A percentile compares a stretch with the other conserved stretches of the same genome.
Conservation (phyloP, 2,329 filamentous ascomycete genomes). For the Fusarium transvaalense region DNA sequence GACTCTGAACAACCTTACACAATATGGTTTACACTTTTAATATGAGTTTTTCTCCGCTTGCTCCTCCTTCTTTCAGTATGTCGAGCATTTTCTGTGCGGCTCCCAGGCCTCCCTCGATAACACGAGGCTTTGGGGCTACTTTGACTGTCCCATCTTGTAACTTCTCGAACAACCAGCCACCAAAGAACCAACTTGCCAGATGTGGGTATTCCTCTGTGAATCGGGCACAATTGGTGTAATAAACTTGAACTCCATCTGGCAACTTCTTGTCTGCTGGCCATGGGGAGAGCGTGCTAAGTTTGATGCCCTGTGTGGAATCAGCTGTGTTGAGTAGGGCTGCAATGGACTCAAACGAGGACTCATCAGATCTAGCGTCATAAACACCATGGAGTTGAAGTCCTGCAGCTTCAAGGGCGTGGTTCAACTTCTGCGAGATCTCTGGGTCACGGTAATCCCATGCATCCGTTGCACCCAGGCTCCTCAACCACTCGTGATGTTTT, state of each 20-base stretch:
- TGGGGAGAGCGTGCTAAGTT: background rate
- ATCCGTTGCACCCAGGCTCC: background rate
- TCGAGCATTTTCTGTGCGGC: background rate
- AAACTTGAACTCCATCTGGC: background rate
- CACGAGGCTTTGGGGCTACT: background rate
- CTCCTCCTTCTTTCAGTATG: background rate
- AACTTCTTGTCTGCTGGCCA: background rate
- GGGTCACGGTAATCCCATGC: constrained; percentile 1
- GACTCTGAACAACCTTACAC: no score
- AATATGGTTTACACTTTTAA: background rate
- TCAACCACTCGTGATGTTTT: constrained; percentile 27
- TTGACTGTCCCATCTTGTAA: background rate
- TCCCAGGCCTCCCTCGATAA: background rate
- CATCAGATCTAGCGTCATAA: background rate
- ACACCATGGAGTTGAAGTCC: background rate
- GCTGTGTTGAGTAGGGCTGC: fast-evolving
- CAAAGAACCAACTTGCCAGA: background rate
- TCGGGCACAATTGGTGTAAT: background rate
- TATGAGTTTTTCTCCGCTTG: constrained; percentile 4
- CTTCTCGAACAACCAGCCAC: background rate
- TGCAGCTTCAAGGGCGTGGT: fast-evolving
- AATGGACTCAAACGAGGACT: background rate
- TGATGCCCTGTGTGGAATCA: fast-evolving
- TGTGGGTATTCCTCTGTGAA: background rate
- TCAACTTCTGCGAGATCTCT: background rate